Percentiles rank a stretch among this genome's conserved stretches.
Evolutionary conservation across 768 basidiomycete species (phyloP).

Genomic region (Hirschioporus abietinus): DNA sequence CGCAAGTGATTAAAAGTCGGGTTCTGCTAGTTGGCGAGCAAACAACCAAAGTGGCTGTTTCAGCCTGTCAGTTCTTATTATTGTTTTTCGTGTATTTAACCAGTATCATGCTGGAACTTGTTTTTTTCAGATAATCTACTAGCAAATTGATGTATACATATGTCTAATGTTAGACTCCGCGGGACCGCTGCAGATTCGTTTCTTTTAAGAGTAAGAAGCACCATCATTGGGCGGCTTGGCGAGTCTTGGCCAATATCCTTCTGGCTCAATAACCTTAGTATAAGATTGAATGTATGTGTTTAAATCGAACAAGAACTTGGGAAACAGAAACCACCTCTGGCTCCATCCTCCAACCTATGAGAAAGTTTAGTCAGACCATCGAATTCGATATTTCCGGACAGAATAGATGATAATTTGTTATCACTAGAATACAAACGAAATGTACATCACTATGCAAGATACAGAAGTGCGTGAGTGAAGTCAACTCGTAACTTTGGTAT

Average conservation of each 20-base stretch:
- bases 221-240: neutral
- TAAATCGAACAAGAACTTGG: too few relatives aligned
- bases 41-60: neutral
- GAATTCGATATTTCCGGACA: too few relatives aligned
- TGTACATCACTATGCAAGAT: too few relatives aligned
- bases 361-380: too few relatives aligned
- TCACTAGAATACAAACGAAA: too few relatives aligned
- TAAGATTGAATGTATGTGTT: too few relatives aligned
- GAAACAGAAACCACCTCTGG: too few relatives aligned
- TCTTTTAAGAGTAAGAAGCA: neutral
- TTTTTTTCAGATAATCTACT: neutral
- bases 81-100: neutral
- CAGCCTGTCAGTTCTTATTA: neutral
- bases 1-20: conserved; percentile 36
- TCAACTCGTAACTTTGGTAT: too few relatives aligned
- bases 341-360: too few relatives aligned
- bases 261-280: neutral
- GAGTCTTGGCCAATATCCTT: neutral
- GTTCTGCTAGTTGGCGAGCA: neutral
- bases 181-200: neutral
- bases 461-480: too few relatives aligned
- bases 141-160: neutral
- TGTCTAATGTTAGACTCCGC: neutral
- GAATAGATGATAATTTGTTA: too few relatives aligned
- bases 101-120: neutral